phyloP scores from a whole-genome alignment of 2,329 filamentous ascomycete genomes.

The Hypoxylon sp. region DNA sequence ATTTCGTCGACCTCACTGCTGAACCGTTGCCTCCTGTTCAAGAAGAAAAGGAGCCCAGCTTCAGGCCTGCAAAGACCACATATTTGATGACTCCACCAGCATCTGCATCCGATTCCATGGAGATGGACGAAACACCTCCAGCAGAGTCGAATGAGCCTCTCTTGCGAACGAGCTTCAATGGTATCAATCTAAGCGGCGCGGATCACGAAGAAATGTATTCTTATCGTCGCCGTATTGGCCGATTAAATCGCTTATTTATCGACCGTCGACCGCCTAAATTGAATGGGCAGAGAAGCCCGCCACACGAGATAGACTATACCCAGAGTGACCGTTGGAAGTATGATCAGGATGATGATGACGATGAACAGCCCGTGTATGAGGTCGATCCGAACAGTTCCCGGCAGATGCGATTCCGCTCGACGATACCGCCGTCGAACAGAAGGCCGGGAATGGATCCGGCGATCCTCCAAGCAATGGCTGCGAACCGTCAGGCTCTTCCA shows the following conservation, averaged over 20 bases:
- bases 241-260: conserved; percentile 87
- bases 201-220: conserved; percentile 67
- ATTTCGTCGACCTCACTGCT: conserved; percentile 89
- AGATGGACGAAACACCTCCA: conserved; percentile 62
- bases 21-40: conserved; percentile 85
- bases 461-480: conserved; percentile 42
- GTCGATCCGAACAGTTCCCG: conserved; percentile 78
- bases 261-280: conserved; percentile 79
- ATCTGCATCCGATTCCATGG: conserved; percentile 66
- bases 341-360: conserved; percentile 86
- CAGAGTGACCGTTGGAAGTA: conserved; percentile 84
- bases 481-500: conserved; percentile 48
- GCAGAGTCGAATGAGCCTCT: conserved; percentile 50
- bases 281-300: conserved; percentile 48
- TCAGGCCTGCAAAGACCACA: conserved; percentile 80
- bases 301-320: conserved; percentile 54
- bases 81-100: conserved; percentile 77
- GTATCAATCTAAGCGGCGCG: conserved; percentile 58
- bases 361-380: conserved; percentile 80
- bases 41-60: conserved; percentile 74
- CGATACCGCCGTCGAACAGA: conserved; percentile 65
- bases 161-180: conserved; percentile 59
- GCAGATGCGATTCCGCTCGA: conserved; percentile 73
- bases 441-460: conserved; percentile 55
- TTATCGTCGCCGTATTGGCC: conserved; percentile 87